Evolutionary conservation across 495 filamentous ascomycete species (phyloP).

Genomic region (Aspergillus steynii): DNA sequence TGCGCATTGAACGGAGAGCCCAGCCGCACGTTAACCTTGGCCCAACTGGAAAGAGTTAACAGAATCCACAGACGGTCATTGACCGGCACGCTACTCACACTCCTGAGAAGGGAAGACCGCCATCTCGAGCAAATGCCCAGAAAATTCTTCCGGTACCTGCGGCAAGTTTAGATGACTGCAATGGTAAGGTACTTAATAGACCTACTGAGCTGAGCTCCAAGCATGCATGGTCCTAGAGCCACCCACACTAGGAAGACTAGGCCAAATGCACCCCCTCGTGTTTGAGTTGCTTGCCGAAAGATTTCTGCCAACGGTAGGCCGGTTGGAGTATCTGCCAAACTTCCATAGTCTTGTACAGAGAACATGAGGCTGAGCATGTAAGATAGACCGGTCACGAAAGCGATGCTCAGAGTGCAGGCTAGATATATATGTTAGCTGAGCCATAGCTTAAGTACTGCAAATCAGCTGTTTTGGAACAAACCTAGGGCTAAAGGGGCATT

Average conservation of each 20-base stretch:
- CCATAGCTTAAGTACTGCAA: slow-evolving; percentile 7
- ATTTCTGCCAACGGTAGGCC: slow-evolving; percentile 71
- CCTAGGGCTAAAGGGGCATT: slow-evolving; percentile 36
- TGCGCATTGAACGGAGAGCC: slow-evolving; percentile 59
- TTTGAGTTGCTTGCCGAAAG: slow-evolving; percentile 71
- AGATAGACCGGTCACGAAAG: slow-evolving; percentile 43
- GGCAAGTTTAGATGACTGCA: slow-evolving; percentile 38
- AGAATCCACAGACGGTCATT: background rate
- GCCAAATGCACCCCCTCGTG: slow-evolving; percentile 52
- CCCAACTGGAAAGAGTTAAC: slow-evolving; percentile 24
- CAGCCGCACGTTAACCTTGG: slow-evolving; percentile 25
- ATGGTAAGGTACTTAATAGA: background rate
- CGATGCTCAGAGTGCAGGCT: slow-evolving; percentile 45
- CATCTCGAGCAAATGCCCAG: slow-evolving; percentile 76
- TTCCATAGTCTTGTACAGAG: slow-evolving; percentile 43
- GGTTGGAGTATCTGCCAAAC: slow-evolving; percentile 37
- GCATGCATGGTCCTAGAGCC: slow-evolving; percentile 37
- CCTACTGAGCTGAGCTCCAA: slow-evolving; percentile 55
- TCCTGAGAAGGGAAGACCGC: slow-evolving; percentile 40
- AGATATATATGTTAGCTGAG: background rate
- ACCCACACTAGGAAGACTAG: slow-evolving; percentile 64
- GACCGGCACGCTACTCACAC: slow-evolving; percentile 19
- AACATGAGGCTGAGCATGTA: slow-evolving; percentile 49
- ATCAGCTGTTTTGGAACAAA: background rate
- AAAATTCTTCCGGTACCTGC: slow-evolving; percentile 66